Percentiles rank a stretch among this genome's conserved stretches.
Conservation (phyloP, 2,329 filamentous ascomycete genomes). For the Lithohypha guttulata region DNA sequence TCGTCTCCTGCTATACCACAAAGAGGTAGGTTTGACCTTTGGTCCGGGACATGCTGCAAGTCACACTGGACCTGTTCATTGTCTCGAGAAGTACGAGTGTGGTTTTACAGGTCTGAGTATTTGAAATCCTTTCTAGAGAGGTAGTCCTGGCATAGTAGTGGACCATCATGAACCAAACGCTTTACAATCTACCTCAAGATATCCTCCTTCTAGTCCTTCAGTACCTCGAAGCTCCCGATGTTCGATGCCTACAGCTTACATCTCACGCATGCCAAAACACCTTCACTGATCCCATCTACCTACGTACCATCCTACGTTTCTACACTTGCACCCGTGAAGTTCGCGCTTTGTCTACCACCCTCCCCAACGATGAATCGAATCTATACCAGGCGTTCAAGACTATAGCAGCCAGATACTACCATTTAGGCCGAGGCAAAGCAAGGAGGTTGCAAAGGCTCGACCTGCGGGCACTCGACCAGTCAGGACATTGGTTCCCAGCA, state of each 20-base stretch:
- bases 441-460: constrained; percentile 37
- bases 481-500: constrained; percentile 29
- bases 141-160: neutral
- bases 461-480: constrained; percentile 29
- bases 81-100: too few species aligned
- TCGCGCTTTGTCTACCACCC: constrained; percentile 22
- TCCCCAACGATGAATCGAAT: neutral
- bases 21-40: too few species aligned
- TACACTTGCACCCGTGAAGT: constrained; percentile 47
- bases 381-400: constrained; percentile 33
- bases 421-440: constrained; percentile 41
- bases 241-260: constrained; percentile 43
- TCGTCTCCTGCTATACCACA: too few species aligned
- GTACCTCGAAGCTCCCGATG: constrained; percentile 41
- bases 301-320: constrained; percentile 38
- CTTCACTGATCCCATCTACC: constrained; percentile 40
- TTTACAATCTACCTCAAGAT: constrained; percentile 41
- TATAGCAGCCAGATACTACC: constrained; percentile 45
- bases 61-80: too few species aligned
- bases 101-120: too few species aligned
- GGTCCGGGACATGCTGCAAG: too few species aligned
- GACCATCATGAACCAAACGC: neutral
- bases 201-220: constrained; percentile 46
- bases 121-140: too few species aligned
- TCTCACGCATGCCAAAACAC: constrained; percentile 39